A percentile compares a stretch with the other conserved stretches of the same genome.
Conservation (phyloP, 2,329 filamentous ascomycete species). For the Exophiala mesophila region DNA sequence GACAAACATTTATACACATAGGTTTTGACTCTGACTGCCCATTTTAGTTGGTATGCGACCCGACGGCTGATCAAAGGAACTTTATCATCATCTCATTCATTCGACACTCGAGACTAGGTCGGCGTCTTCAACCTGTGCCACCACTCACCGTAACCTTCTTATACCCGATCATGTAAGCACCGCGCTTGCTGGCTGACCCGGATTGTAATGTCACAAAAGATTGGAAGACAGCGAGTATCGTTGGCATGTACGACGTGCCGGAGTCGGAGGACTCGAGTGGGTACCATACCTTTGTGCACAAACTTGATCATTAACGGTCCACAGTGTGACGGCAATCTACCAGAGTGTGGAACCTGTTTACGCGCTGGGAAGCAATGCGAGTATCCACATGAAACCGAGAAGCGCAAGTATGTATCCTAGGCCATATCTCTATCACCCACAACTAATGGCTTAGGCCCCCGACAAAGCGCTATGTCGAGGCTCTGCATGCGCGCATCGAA, state of each 20-base stretch:
- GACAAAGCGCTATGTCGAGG: slow-evolving; percentile 1
- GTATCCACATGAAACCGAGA: slow-evolving; percentile 1
- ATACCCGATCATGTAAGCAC: no score
- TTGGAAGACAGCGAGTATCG: slow-evolving; percentile 1
- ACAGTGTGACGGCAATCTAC: neutral
- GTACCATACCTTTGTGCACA: neutral
- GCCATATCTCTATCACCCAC: neutral
- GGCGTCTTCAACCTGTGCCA: no score
- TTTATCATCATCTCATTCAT: no score
- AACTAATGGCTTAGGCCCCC: slow-evolving; percentile 1
- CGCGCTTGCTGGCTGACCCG: no score
- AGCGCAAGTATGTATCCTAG: neutral
- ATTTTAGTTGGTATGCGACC: no score
- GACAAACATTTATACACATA: no score
- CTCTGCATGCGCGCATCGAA: neutral
- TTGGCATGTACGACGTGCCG: neutral
- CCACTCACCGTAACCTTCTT: no score
- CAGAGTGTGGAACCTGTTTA: neutral
- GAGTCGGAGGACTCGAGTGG: neutral
- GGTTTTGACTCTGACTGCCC: no score
- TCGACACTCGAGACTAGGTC: no score
- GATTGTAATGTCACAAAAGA: slow-evolving; percentile 1
- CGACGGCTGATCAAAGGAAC: no score
- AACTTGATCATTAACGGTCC: neutral
- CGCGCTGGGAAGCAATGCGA: neutral